Percentiles rank a stretch among this genome's conserved stretches.
These are phyloP conservation scores for Pisolithus tinctorius DNA, from an alignment of 768 basidiomycete genomes.

Conservation along the genomic window DNA sequence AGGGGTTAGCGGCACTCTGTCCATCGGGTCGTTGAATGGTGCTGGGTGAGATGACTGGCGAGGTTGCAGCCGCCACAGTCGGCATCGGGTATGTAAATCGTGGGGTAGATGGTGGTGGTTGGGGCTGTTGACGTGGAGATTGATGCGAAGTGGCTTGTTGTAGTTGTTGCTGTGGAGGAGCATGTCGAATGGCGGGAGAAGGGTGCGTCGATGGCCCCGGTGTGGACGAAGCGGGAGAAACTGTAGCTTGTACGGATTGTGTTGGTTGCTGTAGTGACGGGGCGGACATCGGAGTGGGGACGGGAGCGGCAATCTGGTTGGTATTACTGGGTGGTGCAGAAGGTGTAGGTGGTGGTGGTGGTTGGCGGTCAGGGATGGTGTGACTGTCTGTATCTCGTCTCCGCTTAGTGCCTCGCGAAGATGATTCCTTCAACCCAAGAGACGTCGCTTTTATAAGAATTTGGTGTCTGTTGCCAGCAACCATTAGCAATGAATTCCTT, in stretches of 20 bases:
- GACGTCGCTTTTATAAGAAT: conserved; percentile 76
- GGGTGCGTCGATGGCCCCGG: conserved; percentile 27
- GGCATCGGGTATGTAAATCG: conserved; percentile 67
- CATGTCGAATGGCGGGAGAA: conserved; percentile 28
- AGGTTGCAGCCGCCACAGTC: conserved; percentile 56
- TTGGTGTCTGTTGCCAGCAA: conserved; percentile 51
- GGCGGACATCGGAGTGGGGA: conserved; percentile 24
- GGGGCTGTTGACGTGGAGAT: conserved; percentile 11
- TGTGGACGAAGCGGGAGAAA: conserved; percentile 29
- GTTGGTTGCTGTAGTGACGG: conserved; percentile 22
- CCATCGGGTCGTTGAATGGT: conserved; percentile 31
- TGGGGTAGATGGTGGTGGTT: conserved; percentile 13
- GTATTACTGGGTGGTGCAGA: conserved; percentile 15
- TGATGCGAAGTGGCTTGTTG: not conserved
- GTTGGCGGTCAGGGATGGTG: conserved; percentile 17
- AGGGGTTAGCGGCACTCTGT: conserved; percentile 32
- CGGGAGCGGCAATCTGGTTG: conserved; percentile 12
- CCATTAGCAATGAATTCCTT: not conserved
- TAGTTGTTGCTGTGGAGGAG: conserved; percentile 25
- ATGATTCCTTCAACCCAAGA: conserved; percentile 73
- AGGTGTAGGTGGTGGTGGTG: conserved; percentile 14
- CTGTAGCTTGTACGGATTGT: conserved; percentile 20
- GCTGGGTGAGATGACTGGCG: conserved; percentile 45
- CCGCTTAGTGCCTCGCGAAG: conserved; percentile 56
- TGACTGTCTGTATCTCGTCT: conserved; percentile 40